Evolutionary conservation across 2,329 filamentous ascomycete genomes (phyloP).

Genomic region (Epichloe bromicola): DNA sequence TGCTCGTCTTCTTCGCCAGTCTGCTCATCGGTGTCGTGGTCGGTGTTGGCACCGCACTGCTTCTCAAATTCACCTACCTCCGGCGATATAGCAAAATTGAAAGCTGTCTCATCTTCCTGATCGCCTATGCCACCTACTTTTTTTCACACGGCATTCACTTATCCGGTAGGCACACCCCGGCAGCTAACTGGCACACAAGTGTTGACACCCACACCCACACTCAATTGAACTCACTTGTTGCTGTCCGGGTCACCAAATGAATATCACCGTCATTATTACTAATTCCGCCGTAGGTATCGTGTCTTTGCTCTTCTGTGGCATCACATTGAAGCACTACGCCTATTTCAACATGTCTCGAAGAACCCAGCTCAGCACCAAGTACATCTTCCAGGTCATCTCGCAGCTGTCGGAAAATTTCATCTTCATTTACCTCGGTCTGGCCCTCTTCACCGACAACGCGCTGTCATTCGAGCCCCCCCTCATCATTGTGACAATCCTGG

Average conservation of each 20-base stretch:
- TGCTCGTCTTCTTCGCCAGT: slow-evolving; percentile 91
- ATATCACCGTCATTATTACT: background rate
- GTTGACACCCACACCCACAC: background rate
- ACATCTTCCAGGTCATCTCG: slow-evolving; percentile 86
- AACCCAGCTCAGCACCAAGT: slow-evolving; percentile 95
- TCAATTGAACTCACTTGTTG: background rate
- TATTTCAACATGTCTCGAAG: slow-evolving; percentile 99
- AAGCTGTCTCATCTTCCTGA: slow-evolving; percentile 84
- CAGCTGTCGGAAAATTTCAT: slow-evolving; percentile 98
- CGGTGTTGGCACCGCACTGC: slow-evolving; percentile 73
- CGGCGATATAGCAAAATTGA: slow-evolving; percentile 91
- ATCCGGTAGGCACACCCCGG: slow-evolving; percentile 55
- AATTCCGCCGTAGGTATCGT: slow-evolving; percentile 60
- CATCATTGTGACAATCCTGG: slow-evolving; percentile 82
- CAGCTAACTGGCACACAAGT: background rate
- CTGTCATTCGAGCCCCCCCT: slow-evolving; percentile 87
- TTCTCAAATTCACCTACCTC: slow-evolving; percentile 90
- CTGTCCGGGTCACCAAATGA: too few species aligned
- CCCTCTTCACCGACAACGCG: slow-evolving; percentile 81
- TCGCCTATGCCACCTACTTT: slow-evolving; percentile 94
- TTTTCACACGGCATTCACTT: slow-evolving; percentile 92
- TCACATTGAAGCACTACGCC: slow-evolving; percentile 95
- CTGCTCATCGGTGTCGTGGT: slow-evolving; percentile 79
- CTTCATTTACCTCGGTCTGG: slow-evolving; percentile 94
- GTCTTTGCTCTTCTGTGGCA: slow-evolving; percentile 91